Evolutionary conservation across 139 green algal genomes (phyloP), one percentile per base, ranked within the genome.

Genomic region (Chlamydomonas applanata): DNA sequence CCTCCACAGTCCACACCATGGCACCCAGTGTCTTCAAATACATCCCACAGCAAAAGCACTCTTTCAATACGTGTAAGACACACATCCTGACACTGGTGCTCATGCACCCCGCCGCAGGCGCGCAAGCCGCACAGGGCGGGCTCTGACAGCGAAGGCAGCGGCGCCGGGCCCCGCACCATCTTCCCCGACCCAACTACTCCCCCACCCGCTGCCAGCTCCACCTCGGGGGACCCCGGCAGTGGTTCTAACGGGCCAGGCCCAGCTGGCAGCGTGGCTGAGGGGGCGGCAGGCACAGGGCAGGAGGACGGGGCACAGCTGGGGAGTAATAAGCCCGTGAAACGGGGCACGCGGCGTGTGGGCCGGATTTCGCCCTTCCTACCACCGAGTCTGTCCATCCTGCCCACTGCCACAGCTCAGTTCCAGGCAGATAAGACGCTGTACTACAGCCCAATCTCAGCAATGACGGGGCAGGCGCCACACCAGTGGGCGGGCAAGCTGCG

Each of bases 341-440:
- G 40, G 7, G 11, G 40, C 40, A 49, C 7, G 40, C 7, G 11
- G 40, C 40, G 40, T 49, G 40, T 49, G 40, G 40, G 40, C 40
- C 40, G 40, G n/a, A 25, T 14, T 20, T 66, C n/a, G 16, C 59
- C 20, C 59, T 27, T 35, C 59, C 25, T 35, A 5, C 29, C 59
- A 66, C 35, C 27, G 3, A 40, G n/a, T 19, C 11, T 27, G 4
- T 66, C n/a, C 59, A 35, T 69, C 17, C 62, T 69, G 11, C 62
- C 62, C 14, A 52, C 17, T 7, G 33, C 62, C 62, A 69, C 62
- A 2, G 25, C 25, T 30, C 62, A 69, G 62, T 69, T 30, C 25
- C 62, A 69, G 34, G 62, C 62, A 4, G 62, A 69, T 32, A 69
- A 69, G 62, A 52, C 62, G 33, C 62, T 69, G 33, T 69, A 69